Base-by-base conservation (phyloP, 2,329 filamentous ascomycete species). In the Ceratocystis huliohia region DNA sequence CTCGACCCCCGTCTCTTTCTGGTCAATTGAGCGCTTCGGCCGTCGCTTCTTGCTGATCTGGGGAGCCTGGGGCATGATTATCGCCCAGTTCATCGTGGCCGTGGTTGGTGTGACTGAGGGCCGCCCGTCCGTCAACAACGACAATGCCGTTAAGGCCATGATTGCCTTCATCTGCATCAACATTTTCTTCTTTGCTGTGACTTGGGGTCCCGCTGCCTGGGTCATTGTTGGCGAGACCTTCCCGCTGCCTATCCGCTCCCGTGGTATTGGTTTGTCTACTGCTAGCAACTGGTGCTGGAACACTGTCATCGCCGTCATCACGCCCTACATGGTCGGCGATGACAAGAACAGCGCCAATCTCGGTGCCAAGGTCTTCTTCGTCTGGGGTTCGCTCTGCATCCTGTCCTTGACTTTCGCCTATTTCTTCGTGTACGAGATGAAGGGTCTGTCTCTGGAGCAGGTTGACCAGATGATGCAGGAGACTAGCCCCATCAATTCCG, bases 281-380 rank as follows among this genome's bases (percentile, higher is more conserved):
- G 88, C 91, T 69, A 91, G 87, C 74, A 95, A 95, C 83, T 95
- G 90, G 90, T 82, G 94, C 69, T 94, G 89, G 89, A 94, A 91
- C 79, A 90, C 86, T 75, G 82, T 82, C 73, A 82, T 83, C 65
- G 75, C 84, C 68, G 82, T 90, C 74, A 88, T 91, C 76, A 88
- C 84, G 6, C 87, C 87, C 17, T 89, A 87, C 79, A 86, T 89
- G 76, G 82, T 88, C 44, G 83, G 82, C 44, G 72, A 74, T 15
- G 78, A 82, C 66, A 72, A 78, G 41, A 66, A 70, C 68, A 76
- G 82, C 69, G 86, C 84, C 69, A 85, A 91, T 76, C 78, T 91
- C 67, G 82, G 81, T 72, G 81, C 86, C 37, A 84, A 82, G 71
- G 85, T 89, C 71, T 89, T 89, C 83, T 89, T 88, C 78, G 79